Conservation (phyloP, 2,329 filamentous ascomycete species). For the Colletotrichum spinosum region DNA sequence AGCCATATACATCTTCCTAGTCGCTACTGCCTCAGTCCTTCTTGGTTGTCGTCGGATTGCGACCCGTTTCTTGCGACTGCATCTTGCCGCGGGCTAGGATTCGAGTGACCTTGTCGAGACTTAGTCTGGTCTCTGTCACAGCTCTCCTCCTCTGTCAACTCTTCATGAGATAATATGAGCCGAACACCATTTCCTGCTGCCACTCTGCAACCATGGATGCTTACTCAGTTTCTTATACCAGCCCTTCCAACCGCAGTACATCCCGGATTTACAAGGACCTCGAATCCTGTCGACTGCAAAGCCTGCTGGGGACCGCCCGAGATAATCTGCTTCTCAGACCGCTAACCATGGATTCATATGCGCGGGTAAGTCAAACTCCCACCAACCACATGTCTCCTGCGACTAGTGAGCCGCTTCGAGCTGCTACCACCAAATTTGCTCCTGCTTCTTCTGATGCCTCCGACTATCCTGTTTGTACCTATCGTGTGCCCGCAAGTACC, state of each 20-base stretch:
- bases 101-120: conserved; percentile 10
- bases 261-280: conserved; percentile 65
- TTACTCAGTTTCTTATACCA: conserved; percentile 63
- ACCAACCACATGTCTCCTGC: conserved; percentile 35
- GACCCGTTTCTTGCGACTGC: conserved; percentile 14
- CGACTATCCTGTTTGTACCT: conserved; percentile 14
- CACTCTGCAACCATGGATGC: conserved; percentile 57
- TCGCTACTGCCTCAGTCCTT: conserved; percentile 18
- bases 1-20: neutral
- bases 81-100: conserved; percentile 14
- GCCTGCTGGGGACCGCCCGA: conserved; percentile 47
- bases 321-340: conserved; percentile 43
- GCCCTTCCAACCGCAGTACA: conserved; percentile 53
- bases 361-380: conserved; percentile 48
- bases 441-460: conserved; percentile 20
- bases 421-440: conserved; percentile 6
- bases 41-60: conserved; percentile 7
- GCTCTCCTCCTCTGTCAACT: neutral
- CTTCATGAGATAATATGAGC: conserved; percentile 10
- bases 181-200: neutral
- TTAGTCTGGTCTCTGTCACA: conserved; percentile 24
- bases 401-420: conserved; percentile 19
- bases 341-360: conserved; percentile 47
- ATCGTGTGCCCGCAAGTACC: conserved; percentile 1
- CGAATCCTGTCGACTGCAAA: conserved; percentile 53